Conservation (phyloP, 2,329 filamentous ascomycete genomes). For the Sphaerulina vaccinii region DNA sequence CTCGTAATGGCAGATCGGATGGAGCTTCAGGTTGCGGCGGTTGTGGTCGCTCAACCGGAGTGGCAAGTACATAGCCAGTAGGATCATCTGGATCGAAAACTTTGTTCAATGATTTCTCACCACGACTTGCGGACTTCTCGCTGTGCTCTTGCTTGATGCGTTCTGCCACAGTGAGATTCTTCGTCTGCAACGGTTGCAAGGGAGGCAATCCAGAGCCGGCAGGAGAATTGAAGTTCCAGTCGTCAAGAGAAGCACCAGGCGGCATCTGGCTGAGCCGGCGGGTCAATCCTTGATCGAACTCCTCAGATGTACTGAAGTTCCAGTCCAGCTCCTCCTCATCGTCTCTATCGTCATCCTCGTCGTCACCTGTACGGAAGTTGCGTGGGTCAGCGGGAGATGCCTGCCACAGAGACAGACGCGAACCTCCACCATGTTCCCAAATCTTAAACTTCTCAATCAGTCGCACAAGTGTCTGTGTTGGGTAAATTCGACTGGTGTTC, state of each 20-base stretch:
- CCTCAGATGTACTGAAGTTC: constrained; percentile 65
- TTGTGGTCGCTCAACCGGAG: constrained; percentile 37
- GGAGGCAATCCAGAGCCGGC: constrained; percentile 24
- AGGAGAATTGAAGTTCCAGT: constrained; percentile 25
- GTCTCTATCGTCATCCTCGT: constrained; percentile 28
- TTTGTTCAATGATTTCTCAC: constrained; percentile 56
- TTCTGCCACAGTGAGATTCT: constrained; percentile 29
- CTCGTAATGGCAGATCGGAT: constrained; percentile 57
- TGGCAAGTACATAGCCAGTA: constrained; percentile 56
- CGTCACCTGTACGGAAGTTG: constrained; percentile 23
- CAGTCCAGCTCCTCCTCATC: constrained; percentile 50
- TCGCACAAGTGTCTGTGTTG: constrained; percentile 61
- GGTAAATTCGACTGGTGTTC: constrained; percentile 62
- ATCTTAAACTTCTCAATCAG: constrained; percentile 70
- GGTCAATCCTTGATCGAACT: constrained; percentile 52
- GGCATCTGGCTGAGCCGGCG: constrained; percentile 37
- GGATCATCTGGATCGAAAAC: constrained; percentile 55
- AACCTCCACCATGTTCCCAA: constrained; percentile 74
- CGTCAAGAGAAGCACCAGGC: constrained; percentile 22
- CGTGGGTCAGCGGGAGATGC: constrained; percentile 46
- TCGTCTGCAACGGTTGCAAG: constrained; percentile 18
- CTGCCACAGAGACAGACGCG: constrained; percentile 64
- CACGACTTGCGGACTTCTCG: constrained; percentile 58
- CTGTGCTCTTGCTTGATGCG: constrained; percentile 52
- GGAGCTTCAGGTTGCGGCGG: constrained; percentile 12